These are phyloP conservation scores for Pezicula rhizophila DNA, from an alignment of 2,329 filamentous ascomycete genomes.

Conservation along the genomic window DNA sequence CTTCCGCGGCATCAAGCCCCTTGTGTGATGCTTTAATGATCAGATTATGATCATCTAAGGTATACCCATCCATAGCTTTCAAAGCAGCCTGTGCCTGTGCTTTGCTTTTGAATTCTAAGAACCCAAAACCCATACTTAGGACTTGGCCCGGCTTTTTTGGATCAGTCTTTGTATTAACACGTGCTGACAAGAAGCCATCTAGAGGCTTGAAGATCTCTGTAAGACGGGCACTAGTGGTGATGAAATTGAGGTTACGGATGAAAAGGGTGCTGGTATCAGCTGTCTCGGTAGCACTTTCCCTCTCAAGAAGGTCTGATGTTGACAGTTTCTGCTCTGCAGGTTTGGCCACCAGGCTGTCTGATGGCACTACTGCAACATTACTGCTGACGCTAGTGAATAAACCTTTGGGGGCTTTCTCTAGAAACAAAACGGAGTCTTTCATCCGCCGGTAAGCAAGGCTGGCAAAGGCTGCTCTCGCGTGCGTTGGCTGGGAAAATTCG, in stretches of 20 bases:
- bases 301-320: conserved; percentile 61
- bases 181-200: conserved; percentile 81
- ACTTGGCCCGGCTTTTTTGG: conserved; percentile 83
- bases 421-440: conserved; percentile 83
- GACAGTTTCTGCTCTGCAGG: conserved; percentile 53
- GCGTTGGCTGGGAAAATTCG: conserved; percentile 72
- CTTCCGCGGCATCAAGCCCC: conserved; percentile 79
- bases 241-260: conserved; percentile 89
- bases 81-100: conserved; percentile 73
- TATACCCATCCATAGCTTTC: conserved; percentile 79
- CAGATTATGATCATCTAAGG: conserved; percentile 81
- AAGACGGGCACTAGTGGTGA: conserved; percentile 72
- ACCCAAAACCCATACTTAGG: conserved; percentile 96
- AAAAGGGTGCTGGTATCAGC: conserved; percentile 76
- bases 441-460: conserved; percentile 84
- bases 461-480: conserved; percentile 78
- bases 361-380: conserved; percentile 9
- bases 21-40: conserved; percentile 83
- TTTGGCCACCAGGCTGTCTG: conserved; percentile 12
- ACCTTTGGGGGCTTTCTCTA: conserved; percentile 87
- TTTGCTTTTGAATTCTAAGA: conserved; percentile 79
- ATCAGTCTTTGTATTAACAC: conserved; percentile 89
- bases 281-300: conserved; percentile 43
- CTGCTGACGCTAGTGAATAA: conserved; percentile 48
- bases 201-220: conserved; percentile 73